A percentile compares a stretch with the other conserved stretches of the same genome.
phyloP scores from a whole-genome alignment of 305 asterid genomes.

The Nicotiana rustica region DNA sequence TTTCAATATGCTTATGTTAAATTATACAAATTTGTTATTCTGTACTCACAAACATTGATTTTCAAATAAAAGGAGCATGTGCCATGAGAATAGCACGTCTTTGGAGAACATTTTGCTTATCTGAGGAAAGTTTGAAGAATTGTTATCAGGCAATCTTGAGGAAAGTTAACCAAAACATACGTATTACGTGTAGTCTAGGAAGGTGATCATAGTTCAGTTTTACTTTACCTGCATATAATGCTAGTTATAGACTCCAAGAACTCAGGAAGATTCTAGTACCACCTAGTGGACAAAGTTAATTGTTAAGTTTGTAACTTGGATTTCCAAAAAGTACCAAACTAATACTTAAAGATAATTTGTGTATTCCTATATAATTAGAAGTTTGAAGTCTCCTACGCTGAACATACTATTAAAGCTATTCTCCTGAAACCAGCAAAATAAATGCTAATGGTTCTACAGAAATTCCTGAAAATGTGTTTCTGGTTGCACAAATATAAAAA shows the following conservation, averaged over 20 bases:
- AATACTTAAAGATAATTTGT: not conserved
- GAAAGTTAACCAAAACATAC: not conserved
- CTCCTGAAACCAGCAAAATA: not conserved
- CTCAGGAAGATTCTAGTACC: slow-evolving; percentile 15
- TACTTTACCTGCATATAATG: slow-evolving; percentile 7
- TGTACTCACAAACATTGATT: not conserved
- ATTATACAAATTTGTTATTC: not conserved
- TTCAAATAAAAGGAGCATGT: not conserved
- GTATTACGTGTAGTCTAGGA: not conserved
- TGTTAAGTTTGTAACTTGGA: not conserved
- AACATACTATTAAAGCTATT: slow-evolving; percentile 2
- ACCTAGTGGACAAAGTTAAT: slow-evolving; percentile 5
- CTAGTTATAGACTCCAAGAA: slow-evolving; percentile 24
- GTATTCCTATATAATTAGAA: not conserved
- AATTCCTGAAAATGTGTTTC: not conserved
- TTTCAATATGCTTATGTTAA: not conserved
- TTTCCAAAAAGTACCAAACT: slow-evolving; percentile 5
- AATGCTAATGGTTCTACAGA: slow-evolving; percentile 12
- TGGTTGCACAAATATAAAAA: not conserved
- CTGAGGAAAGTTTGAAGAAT: not conserved
- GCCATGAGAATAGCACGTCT: not conserved
- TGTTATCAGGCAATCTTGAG: not conserved
- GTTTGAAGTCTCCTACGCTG: not conserved
- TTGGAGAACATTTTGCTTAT: not conserved
- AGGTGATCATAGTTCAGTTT: slow-evolving; percentile 28